phyloP scores from a whole-genome alignment of 495 filamentous ascomycete species.

The Trichoderma parareesei region DNA sequence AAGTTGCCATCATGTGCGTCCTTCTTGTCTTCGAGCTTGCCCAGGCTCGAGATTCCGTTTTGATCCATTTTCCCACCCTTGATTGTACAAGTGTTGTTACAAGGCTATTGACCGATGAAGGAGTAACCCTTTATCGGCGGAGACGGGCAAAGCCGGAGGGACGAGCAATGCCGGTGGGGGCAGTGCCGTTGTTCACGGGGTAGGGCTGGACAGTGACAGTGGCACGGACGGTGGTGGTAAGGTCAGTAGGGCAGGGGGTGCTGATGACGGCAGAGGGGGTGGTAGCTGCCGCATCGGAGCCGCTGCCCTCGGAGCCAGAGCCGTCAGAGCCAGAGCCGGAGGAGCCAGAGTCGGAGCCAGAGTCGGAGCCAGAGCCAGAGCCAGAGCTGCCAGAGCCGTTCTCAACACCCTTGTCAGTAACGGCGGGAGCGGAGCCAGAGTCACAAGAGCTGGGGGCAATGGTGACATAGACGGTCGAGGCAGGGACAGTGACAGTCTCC shows the following conservation, averaged over 20 bases:
- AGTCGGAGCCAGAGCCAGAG: neutral
- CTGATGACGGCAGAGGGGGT: neutral
- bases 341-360: conserved; percentile 5
- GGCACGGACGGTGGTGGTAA: conserved; percentile 5
- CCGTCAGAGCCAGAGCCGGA: neutral
- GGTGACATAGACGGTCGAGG: conserved; percentile 14
- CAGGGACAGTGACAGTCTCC: conserved; percentile 11
- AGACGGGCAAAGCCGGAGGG: conserved; percentile 13
- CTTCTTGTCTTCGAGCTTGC: neutral
- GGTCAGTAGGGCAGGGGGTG: conserved; percentile 5
- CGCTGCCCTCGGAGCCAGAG: conserved; percentile 1
- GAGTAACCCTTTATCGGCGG: conserved; percentile 16
- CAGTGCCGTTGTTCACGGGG: conserved; percentile 9
- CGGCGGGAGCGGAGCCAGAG: neutral
- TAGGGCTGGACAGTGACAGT: conserved; percentile 3
- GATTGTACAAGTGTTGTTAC: neutral
- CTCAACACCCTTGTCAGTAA: neutral
- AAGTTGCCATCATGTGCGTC: neutral
- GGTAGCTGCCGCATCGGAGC: neutral
- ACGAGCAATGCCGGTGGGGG: neutral
- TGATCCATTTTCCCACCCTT: neutral
- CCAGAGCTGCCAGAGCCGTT: conserved; percentile 3
- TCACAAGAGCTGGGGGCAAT: conserved; percentile 13
- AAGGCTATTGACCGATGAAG: neutral
- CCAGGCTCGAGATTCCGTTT: neutral